Evolutionary conservation across 176 grass and related monocot genomes (phyloP).

Genomic region (Eremochloa ophiuroides): DNA sequence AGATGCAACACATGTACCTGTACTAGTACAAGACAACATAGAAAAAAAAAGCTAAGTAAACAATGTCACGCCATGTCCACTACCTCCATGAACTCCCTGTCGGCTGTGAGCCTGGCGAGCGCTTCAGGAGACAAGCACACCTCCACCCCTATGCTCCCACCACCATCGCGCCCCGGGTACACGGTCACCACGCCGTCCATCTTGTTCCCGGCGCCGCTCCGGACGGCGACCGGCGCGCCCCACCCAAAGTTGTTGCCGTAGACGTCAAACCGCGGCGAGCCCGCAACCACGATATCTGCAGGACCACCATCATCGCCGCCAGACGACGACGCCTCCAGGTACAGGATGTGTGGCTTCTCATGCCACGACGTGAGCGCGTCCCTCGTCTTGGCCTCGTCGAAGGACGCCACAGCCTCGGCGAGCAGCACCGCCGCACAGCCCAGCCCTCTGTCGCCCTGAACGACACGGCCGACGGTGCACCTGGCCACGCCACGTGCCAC

Average conservation of each 20-base stretch:
- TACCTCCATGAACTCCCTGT: background rate
- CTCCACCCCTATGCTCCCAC: background rate
- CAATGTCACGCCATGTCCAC: too few relatives aligned
- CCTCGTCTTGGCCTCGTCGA: background rate
- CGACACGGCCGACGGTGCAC: background rate
- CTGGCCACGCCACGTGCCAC: background rate
- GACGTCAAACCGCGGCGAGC: conserved; percentile 26
- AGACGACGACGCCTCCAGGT: background rate
- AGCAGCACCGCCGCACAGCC: conserved; percentile 17
- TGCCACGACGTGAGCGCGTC: background rate
- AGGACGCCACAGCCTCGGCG: conserved; percentile 9
- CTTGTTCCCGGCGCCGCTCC: conserved; percentile 32
- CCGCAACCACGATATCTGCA: too few relatives aligned
- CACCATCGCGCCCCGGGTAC: background rate
- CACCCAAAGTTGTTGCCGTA: conserved; percentile 30
- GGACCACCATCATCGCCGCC: background rate
- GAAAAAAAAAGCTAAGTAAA: too few relatives aligned
- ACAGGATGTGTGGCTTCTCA: background rate
- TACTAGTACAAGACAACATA: too few relatives aligned
- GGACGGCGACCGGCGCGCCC: conserved; percentile 21
- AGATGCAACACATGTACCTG: too few relatives aligned
- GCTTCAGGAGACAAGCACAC: background rate
- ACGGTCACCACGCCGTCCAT: conserved; percentile 1
- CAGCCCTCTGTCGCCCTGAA: background rate
- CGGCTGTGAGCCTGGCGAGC: background rate